Evolutionary conservation across 148 eudicot genomes (phyloP), one percentile per base, ranked within the genome.

Genomic region (Camellia sinensis): DNA sequence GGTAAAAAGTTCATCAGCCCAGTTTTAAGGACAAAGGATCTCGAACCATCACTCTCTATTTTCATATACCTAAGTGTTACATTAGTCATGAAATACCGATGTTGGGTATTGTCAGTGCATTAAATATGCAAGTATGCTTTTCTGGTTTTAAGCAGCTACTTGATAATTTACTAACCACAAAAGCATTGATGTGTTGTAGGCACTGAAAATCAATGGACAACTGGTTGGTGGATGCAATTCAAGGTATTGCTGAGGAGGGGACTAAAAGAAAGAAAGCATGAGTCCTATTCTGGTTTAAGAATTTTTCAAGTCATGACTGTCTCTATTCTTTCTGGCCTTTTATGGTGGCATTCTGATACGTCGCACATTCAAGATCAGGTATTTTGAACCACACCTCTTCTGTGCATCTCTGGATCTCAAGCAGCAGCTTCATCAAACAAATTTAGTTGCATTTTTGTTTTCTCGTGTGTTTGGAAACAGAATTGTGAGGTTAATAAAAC

Each of bases 341-440:
- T 94, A 22, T 92, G 98, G 98, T 94, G 97, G 97, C 95, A 90
- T 71, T 94, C 97, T 43, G 87, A 91, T 80, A 78, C 90, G 54
- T 86, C 87, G 22, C 91, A 89, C 76, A 68, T 94, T 3, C 97
- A 91, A 85, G 98, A 94, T 84, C 97, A 92, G 94, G 97, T 94
- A 81, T 12, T 18, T 48, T 29, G 37, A 6, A 19, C 67, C 37
- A 15, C 6, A 9, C 18, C 44, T 56, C 61, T 68, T 4, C 48
- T 68, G 13, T 66, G 18, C 46, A 59, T 76, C 48, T 59, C 52
- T 22, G 0, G 11, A 67, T 37, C 18, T 21, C 3, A 50, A 41
- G 29, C 21, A 63, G 15, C 40, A 44, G n/a, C 59, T 71, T 71
- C 43, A 19, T 65, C 3, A 11, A 62, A 62, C 18, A 17, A 62